Evolutionary conservation across 2,329 filamentous ascomycete genomes (phyloP), one percentile per base, ranked within the genome.

Genomic region (Cladobotryum protrusum): DNA sequence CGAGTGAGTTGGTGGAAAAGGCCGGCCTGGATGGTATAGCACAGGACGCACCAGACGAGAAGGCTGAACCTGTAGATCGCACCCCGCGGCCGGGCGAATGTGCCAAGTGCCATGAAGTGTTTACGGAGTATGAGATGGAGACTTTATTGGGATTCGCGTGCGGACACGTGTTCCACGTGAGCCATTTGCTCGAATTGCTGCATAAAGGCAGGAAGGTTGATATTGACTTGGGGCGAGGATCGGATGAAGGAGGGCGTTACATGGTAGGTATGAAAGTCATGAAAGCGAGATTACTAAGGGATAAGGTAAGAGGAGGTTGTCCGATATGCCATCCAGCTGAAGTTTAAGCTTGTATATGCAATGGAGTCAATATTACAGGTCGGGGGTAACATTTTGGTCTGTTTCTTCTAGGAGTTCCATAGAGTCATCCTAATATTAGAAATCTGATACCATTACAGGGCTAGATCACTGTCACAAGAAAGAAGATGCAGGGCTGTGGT

Each of bases 241-340:
- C 69, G 37, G 70, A 74, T 11, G 65, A 71, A 14, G 67, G 65
- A 49, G 66, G 68, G 20, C 76, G 78, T 7, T 76, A 85, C 50
- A 88, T 86, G 47, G 83, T 97, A 6, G 87, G 89, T 0, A 82
- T 85, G 29, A 96, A 96, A 68, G 89, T 96, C 24, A 93, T 87
- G 56, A 88, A 89, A 63, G 90, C 91, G 36, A 79, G 89, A 55
- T 65, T 96, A 48, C 69, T 96, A 52, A 78, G 83, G 57, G 86
- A 91, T 59, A 81, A 81, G 53, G 76, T 92, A 34, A 71, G 75
- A 42, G 77, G 75, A 8, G 85, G 84, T 0, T 88, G 85, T 67
- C 80, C 82, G 0, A 71, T 84, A 15, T 86, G 82, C 59, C 61
- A 65, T 47, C 54, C 56, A 36, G 56, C 54, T 45, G 48, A 47